Evolutionary conservation across 441 rosid genomes (phyloP).

Genomic region (Adansonia rubrostipa): DNA sequence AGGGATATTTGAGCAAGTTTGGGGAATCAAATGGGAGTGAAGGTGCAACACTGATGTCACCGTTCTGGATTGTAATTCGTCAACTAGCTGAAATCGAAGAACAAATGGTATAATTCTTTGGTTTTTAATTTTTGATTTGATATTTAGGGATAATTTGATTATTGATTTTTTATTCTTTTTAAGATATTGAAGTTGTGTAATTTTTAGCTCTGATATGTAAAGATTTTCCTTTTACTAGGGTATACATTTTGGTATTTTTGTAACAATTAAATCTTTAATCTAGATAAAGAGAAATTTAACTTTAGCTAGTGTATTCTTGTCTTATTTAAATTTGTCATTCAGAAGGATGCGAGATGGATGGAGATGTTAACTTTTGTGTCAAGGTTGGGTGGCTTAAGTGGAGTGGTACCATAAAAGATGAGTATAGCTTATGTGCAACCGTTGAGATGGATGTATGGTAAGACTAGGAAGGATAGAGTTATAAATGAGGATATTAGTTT

Average conservation of each 20-base stretch:
- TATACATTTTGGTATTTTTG: not conserved
- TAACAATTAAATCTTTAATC: not conserved
- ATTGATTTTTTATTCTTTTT: not conserved
- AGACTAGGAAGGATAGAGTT: no score
- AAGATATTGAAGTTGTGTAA: not conserved
- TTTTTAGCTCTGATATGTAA: not conserved
- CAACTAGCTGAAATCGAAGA: slow-evolving; percentile 61
- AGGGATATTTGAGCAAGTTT: not conserved
- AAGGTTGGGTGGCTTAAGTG: no score
- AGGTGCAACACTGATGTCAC: slow-evolving; percentile 59
- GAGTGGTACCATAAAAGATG: no score
- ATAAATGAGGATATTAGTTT: no score
- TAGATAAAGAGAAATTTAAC: not conserved
- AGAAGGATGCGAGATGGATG: no score
- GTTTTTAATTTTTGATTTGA: not conserved
- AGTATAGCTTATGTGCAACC: no score
- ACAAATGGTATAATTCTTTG: slow-evolving; percentile 28
- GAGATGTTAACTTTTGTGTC: no score
- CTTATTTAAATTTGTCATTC: no score
- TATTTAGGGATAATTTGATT: not conserved
- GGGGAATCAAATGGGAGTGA: slow-evolving; percentile 44
- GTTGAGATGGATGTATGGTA: no score
- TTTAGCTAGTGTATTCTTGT: not conserved
- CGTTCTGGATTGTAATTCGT: slow-evolving; percentile 58
- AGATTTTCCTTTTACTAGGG: not conserved